Evolutionary conservation across 371 early-diverging fungal genomes (phyloP).

Genomic region (Mucor ambiguus): DNA sequence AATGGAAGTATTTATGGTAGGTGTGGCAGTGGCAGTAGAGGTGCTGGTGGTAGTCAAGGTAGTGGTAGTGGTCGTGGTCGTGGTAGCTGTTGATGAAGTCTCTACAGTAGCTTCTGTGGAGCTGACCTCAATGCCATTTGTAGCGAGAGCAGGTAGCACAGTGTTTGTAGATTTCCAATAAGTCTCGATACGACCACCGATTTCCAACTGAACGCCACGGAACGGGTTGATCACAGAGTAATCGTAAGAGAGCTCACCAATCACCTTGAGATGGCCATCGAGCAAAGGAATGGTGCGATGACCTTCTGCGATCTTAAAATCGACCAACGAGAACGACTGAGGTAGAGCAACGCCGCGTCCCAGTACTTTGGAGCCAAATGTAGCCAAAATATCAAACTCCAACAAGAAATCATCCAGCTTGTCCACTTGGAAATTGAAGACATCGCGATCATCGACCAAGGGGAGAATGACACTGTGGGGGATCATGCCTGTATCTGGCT

Average conservation of each 20-base stretch:
- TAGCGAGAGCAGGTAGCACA: conserved; percentile 30
- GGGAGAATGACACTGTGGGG: conserved; percentile 93
- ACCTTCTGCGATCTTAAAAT: conserved; percentile 43
- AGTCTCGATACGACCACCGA: conserved; percentile 93
- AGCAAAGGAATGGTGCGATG: conserved; percentile 74
- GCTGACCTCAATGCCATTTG: not conserved
- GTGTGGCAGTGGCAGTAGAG: conserved; percentile 12
- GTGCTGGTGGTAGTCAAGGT: conserved; percentile 11
- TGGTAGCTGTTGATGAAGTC: not conserved
- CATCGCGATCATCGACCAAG: conserved; percentile 76
- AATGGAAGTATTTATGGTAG: conserved; percentile 19
- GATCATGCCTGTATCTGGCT: conserved; percentile 86
- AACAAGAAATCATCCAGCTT: conserved; percentile 73
- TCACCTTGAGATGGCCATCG: conserved; percentile 84
- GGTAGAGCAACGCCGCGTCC: conserved; percentile 86
- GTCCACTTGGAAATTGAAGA: conserved; percentile 85
- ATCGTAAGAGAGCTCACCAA: conserved; percentile 88
- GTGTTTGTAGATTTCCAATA: conserved; percentile 95
- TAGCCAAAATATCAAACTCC: conserved; percentile 92
- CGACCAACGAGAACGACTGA: conserved; percentile 56
- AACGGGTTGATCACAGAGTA: conserved; percentile 88
- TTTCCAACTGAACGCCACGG: conserved; percentile 80
- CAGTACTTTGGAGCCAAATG: conserved; percentile 93
- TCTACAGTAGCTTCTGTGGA: conserved; percentile 7
- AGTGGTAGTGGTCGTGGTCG: not conserved